A percentile compares a stretch with the other conserved stretches of the same genome.
Conservation (phyloP, 441 rosid species). For the Dalechampia spathulata region DNA sequence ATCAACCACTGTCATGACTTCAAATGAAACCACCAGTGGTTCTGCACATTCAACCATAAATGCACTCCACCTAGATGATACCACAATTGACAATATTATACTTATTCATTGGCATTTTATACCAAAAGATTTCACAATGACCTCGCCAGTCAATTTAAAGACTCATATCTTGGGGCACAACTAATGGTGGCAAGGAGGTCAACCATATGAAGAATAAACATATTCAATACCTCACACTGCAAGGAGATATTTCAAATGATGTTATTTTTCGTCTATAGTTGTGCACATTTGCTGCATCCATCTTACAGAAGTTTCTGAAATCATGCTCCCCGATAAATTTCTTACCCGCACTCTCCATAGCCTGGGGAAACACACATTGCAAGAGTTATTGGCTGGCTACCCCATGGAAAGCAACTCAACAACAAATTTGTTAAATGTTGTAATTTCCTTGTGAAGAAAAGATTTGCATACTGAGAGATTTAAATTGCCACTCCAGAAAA, state of each 20-base stretch:
- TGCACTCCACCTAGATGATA: too few relatives aligned
- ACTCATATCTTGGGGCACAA: too few relatives aligned
- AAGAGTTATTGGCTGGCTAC: constrained; percentile 6
- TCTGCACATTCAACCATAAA: too few relatives aligned
- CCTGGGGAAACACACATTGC: constrained; percentile 31
- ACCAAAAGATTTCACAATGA: too few relatives aligned
- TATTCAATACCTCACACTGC: constrained; percentile 48
- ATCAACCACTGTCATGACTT: too few relatives aligned
- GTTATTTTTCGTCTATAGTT: constrained; percentile 53
- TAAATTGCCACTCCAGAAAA: constrained; percentile 66
- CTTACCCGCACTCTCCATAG: constrained; percentile 75
- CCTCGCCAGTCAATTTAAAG: too few relatives aligned
- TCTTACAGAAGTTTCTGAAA: constrained; percentile 91
- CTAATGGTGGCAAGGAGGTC: not conserved
- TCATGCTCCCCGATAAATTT: constrained; percentile 85
- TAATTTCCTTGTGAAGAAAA: constrained; percentile 6
- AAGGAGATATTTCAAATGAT: constrained; percentile 55
- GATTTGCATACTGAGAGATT: constrained; percentile 45
- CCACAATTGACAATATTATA: too few relatives aligned
- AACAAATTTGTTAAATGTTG: not conserved
- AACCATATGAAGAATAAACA: not conserved
- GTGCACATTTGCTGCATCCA: constrained; percentile 90
- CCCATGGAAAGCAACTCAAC: constrained; percentile 7
- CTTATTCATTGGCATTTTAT: too few relatives aligned
- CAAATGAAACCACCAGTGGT: too few relatives aligned